Conservation (phyloP, 2,329 filamentous ascomycete species). For the Ophiostoma angusticollis region DNA sequence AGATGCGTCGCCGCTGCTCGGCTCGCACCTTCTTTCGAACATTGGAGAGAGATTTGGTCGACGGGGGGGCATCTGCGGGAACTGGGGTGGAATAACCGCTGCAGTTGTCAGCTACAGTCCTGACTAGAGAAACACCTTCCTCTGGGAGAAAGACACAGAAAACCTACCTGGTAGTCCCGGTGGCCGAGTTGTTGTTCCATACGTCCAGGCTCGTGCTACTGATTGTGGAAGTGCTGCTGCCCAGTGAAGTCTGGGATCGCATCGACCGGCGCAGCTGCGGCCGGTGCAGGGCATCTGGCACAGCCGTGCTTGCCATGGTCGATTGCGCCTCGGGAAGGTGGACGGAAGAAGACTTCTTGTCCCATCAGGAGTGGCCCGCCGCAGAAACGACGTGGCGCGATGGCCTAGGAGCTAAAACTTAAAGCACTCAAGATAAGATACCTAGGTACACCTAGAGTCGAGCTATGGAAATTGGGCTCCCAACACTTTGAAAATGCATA, state of each 20-base stretch:
- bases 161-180: conserved; percentile 1
- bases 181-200: conserved; percentile 3
- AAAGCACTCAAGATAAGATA: no score
- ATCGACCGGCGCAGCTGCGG: background rate
- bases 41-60: conserved; percentile 70
- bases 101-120: conserved; percentile 10
- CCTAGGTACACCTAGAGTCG: no score
- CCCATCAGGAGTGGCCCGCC: no score
- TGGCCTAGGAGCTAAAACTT: no score
- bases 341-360: no score
- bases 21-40: conserved; percentile 74
- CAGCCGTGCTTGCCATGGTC: no score
- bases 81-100: conserved; percentile 77
- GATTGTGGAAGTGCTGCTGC: conserved; percentile 26
- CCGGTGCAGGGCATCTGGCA: no score
- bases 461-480: no score
- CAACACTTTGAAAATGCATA: no score
- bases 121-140: background rate
- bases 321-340: no score
- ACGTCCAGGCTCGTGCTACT: conserved; percentile 23
- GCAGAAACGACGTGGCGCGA: no score
- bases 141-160: background rate
- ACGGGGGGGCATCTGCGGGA: conserved; percentile 84
- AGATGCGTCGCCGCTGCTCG: conserved; percentile 69
- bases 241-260: conserved; percentile 33